Base-by-base conservation (phyloP, 306 rosid species). In the Vigna angularis region DNA sequence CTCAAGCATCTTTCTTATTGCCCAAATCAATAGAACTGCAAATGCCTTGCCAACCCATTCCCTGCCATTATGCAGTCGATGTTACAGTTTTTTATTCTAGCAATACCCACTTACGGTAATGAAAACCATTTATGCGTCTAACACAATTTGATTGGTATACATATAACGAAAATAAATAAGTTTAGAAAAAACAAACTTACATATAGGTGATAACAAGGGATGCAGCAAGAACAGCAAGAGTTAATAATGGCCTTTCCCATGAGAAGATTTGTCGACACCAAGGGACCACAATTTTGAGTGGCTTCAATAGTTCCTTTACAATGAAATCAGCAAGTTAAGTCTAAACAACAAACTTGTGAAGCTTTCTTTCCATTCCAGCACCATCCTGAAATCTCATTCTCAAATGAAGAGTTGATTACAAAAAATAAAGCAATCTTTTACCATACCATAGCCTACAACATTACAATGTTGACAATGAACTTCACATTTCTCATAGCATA, bases 11-110 rank as follows among this genome's bases (percentile, higher is more conserved):
- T 72, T 79, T 30, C 59, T 72, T 32, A 89, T 86, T 70, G 88
- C 77, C 96, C 96, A 91, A 28, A 88, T 63, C 68, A 90, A 64
- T 77, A 96, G 68, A 40, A 72, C 80, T 48, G 99, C 94, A 26
- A 89, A 40, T 56, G 91, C 88, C 83, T 88, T 93, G 57, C 99
- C 98, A 57, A 87, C 78, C 97, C 99, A 96, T 83, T 91, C 98
- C 93, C 98, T 96, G 83, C 82, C 83, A 78, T 56, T 59, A 51
- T 16, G 10, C 44, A 74, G 55, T 26, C 24, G n/a, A 63, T 69
- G 56, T 83, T 51, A 75, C 48, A 44, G 3, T 17, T 74, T 30
- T 74, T 30, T 71, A 8, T 66, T 64, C 30, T 36, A 48, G 69
- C 61, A 70, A 7, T 10, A 56, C 36, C 40, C 9, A 48, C 52